Base-by-base conservation (phyloP, 306 rosid genomes). In the Pachyrhizus erosus region DNA sequence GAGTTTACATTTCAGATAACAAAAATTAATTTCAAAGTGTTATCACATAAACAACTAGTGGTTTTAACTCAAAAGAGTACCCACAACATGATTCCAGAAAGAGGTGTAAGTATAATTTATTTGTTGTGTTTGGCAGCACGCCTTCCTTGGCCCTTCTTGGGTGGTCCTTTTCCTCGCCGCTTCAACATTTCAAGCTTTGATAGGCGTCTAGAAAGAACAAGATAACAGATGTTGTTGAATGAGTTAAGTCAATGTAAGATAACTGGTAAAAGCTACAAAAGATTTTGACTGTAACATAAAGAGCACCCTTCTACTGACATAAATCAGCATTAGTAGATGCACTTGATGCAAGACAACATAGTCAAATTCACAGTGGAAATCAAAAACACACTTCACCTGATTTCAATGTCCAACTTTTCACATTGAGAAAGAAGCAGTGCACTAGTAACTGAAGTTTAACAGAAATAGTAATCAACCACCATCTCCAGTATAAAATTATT, bases 81-180 rank as follows among this genome's bases (percentile, higher is more conserved):
- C 54, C 52, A 76, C 34, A 54, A 37, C 24, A 76, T 7, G 66
- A 65, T 76, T 70, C 61, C 62, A 75, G 60, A 78, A 70, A 48
- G 18, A 70, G 20, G 31, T n/a, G 7, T 46, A 79, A 80, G 70
- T 70, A 76, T 76, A 31, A 80, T 80, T 83, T 89, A 90, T 80
- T 94, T 86, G 83, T 78, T 91, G 66, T 96, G 97, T 69, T 94
- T 94, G 70, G 91, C 87, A 62, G 96, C 97, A 77, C 97, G 96
- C 89, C 74, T 89, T 78, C 98, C 98, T 37, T 92, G 92, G 69
- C 97, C 97, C 88, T 94, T 94, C 93, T 92, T 91, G n/a, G 96
- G 97, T 39, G 97, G 90, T 77, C 97, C 97, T 82, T 94, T 94
- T 40, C 98, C 96, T 23, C 98, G 93, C 43, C 97, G 97, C 90